Conservation (phyloP, 1,284 basidiomycete species). For the Abortiporus biennis region DNA sequence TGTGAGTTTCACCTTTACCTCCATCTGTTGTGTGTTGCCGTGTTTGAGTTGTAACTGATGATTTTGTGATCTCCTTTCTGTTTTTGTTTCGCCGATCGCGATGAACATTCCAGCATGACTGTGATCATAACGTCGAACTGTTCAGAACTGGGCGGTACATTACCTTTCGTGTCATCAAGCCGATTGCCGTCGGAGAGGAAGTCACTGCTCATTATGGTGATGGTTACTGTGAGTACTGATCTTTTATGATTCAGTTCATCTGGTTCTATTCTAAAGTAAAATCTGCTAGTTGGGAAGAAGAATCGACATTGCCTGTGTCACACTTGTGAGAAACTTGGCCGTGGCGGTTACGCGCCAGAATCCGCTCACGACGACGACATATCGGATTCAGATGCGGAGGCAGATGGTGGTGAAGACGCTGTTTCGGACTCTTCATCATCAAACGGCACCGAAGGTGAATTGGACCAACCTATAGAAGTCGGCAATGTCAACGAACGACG, state of each 20-base stretch:
- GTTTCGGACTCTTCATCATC: constrained; percentile 13
- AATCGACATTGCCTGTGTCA: constrained; percentile 88
- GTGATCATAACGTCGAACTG: constrained; percentile 84
- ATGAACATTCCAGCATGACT: constrained; percentile 75
- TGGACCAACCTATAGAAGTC: constrained; percentile 8
- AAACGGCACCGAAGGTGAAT: constrained; percentile 28
- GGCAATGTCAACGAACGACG: constrained; percentile 62
- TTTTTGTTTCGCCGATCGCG: too few species aligned
- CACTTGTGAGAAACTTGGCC: constrained; percentile 75
- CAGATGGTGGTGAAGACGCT: constrained; percentile 29
- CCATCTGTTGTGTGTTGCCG: constrained; percentile 7
- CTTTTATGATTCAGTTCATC: not conserved
- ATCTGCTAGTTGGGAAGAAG: constrained; percentile 76
- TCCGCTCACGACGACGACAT: constrained; percentile 40
- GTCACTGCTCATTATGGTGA: constrained; percentile 84
- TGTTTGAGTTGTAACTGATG: not conserved
- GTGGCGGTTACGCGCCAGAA: constrained; percentile 69
- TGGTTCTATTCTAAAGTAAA: not conserved
- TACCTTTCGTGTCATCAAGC: constrained; percentile 80
- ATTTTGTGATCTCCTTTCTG: constrained; percentile 3
- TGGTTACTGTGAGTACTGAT: constrained; percentile 64
- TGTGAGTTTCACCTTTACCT: constrained; percentile 45
- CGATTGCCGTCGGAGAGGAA: constrained; percentile 80
- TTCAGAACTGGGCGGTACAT: constrained; percentile 85
- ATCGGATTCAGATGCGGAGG: constrained; percentile 29